Conservation (phyloP, 2,329 filamentous ascomycete species). For the Paraphoma sp. region DNA sequence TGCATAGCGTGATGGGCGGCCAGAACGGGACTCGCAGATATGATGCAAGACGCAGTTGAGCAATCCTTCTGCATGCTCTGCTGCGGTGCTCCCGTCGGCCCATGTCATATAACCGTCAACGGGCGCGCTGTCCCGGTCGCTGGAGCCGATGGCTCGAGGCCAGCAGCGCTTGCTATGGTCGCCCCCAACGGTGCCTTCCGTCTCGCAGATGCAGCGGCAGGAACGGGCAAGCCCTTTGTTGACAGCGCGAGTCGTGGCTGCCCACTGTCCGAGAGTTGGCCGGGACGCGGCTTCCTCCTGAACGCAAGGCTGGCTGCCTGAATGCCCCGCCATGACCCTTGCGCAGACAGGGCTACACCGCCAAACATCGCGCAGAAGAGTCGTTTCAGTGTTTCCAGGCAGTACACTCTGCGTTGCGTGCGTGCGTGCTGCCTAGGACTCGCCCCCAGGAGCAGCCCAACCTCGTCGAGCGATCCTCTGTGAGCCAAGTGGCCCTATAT, state of each 20-base stretch:
- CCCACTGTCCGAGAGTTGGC: not conserved
- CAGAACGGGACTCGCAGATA: not conserved
- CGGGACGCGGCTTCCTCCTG: not conserved
- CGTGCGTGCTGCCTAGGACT: constrained; percentile 17
- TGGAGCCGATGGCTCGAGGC: constrained; percentile 19
- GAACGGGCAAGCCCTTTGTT: not conserved
- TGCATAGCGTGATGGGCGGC: constrained; percentile 6
- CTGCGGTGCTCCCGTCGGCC: constrained; percentile 14
- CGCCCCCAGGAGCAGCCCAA: constrained; percentile 24
- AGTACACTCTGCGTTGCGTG: constrained; percentile 9
- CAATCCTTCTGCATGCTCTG: constrained; percentile 5
- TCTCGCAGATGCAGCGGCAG: not conserved
- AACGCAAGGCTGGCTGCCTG: constrained; percentile 8
- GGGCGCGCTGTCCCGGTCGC: constrained; percentile 17
- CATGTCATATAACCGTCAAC: constrained; percentile 11
- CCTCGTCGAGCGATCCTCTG: constrained; percentile 5
- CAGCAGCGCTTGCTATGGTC: not conserved
- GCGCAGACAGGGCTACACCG: constrained; percentile 15
- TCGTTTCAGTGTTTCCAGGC: constrained; percentile 21
- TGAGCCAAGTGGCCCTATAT: constrained; percentile 12
- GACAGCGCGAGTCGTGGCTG: not conserved
- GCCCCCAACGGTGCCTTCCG: not conserved
- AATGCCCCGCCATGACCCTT: constrained; percentile 13
- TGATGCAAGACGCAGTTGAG: constrained; percentile 12
- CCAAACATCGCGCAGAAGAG: constrained; percentile 17